Base-by-base conservation (phyloP, 768 basidiomycete species). In the Mycena capillaripes region DNA sequence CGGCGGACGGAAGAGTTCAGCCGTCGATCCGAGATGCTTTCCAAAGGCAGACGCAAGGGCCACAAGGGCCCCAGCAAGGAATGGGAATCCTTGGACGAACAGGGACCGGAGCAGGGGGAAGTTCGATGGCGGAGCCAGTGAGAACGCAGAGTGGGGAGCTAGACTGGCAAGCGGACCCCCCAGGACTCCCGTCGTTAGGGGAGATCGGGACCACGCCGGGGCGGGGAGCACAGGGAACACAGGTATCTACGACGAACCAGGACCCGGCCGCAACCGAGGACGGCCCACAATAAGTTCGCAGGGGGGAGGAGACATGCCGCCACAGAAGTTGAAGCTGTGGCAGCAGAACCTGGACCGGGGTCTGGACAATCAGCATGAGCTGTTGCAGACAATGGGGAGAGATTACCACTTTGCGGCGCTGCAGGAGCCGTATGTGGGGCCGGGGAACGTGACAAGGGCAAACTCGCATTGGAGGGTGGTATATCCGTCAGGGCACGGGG, bases 231-330 rank as follows among this genome's bases (percentile, higher is more conserved):
- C n/a, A n/a, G n/a, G n/a, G n/a, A n/a, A n/a, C n/a, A n/a, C n/a
- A n/a, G n/a, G n/a, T n/a, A n/a, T n/a, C n/a, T n/a, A 38, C 36
- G 36, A 14, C 36, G 8, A 38, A 6, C 14, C 25, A 64, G 62
- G 62, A 5, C 64, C 64, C 64, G 53, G 64, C 64, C 40, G 38
- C 2, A 30, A 4, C 53, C 64, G 64, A 56, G 64, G 64, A 23
- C 52, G 64, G 29, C 14, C 21, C 59, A 12, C 8, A 9, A 65
- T 65, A 52, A 38, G 17, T 42, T 16, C 16, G 34, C 23, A 23
- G 2, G 21, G 0, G 8, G 23, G 50, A 9, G 52, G 52, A n/a
- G 38, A 56, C n/a, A 11, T 19, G 32, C 29, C 21, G 53, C 40
- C 62, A 19, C 21, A 14, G 16, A 52, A 17, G 29, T 2, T 66